phyloP scores from a whole-genome alignment of 768 basidiomycete genomes.

The Trametes punicea region DNA sequence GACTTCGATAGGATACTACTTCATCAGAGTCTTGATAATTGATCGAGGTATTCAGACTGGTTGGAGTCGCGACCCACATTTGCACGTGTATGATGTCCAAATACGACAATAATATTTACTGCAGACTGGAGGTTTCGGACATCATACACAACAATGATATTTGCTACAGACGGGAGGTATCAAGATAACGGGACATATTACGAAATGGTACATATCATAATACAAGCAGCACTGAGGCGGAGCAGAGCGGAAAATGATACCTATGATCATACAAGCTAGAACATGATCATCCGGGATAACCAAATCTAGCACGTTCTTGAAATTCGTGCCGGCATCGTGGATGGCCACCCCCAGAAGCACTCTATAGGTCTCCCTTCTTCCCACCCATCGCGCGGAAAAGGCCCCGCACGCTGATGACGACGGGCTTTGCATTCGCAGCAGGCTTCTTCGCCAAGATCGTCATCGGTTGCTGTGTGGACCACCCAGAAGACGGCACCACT shows the following conservation, averaged over 20 bases:
- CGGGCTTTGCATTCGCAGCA: conserved; percentile 17
- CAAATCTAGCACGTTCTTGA: neutral
- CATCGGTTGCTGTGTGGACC: conserved; percentile 13
- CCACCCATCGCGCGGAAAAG: conserved; percentile 32
- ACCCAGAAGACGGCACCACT: neutral
- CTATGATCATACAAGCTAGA: neutral
- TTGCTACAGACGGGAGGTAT: neutral
- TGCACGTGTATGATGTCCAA: too few relatives aligned
- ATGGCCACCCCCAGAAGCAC: neutral
- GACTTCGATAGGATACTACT: too few relatives aligned
- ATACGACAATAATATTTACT: neutral
- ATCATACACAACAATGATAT: neutral
- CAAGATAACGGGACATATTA: conserved; percentile 2
- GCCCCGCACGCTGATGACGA: conserved; percentile 29
- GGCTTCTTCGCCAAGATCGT: conserved; percentile 25
- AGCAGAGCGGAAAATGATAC: neutral
- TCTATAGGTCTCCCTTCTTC: conserved; percentile 22
- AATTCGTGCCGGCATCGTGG: neutral
- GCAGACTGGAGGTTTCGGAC: neutral
- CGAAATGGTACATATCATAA: neutral
- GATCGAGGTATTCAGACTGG: too few relatives aligned
- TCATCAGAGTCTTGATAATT: too few relatives aligned
- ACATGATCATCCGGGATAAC: neutral
- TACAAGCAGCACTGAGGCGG: neutral
- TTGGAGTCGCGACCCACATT: too few relatives aligned